Evolutionary conservation across 2,329 filamentous ascomycete genomes (phyloP), one percentile per base, ranked within the genome.

Genomic region (Microascus cirrosus): DNA sequence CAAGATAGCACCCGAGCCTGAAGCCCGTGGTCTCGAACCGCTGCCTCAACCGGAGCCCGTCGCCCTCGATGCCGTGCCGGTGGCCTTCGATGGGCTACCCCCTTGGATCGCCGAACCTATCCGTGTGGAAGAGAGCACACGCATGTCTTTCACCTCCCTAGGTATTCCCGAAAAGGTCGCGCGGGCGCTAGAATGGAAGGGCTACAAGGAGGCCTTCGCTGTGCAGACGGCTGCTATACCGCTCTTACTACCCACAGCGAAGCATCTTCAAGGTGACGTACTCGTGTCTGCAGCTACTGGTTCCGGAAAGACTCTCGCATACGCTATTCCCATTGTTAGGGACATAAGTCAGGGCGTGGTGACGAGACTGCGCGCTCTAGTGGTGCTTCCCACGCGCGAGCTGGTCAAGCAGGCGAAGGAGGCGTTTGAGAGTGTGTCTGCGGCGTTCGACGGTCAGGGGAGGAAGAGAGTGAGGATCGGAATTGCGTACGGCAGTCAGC

Each of bases 291-390:
- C 95, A 0, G 89, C 93, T 1, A 99, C 94, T 0, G 94, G 94
- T 10, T 97, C 94, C 0, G 94, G 94, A 59, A 99, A 99, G 69
- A 99, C 94, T 0, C 71, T 99, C 18, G 88, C 93, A 0, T 99
- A 99, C 66, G 83, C 93, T 0, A 74, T 99, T 2, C 94, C 94
- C 0, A 84, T 99, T 59, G 80, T 95, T 3, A 83, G 90, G 53
- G 85, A 87, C 55, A 75, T 99, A 54, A 85, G 86, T 62, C 76
- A 81, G 35, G 79, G 80, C 15, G 73, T 74, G 24, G 78, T 84
- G 12, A 88, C 87, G 0, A 81, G 82, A 58, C 73, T 99, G 10
- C 82, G 89, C 45, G 92, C 86, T 0, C 71, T 99, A 1, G 83
- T 99, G 53, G 86, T 99, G 1, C 84, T 99, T 12, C 94, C 94